Evolutionary conservation across 805 yeast species (phyloP), one percentile per base, ranked within the genome.

Genomic region (Suhomyces sp.): DNA sequence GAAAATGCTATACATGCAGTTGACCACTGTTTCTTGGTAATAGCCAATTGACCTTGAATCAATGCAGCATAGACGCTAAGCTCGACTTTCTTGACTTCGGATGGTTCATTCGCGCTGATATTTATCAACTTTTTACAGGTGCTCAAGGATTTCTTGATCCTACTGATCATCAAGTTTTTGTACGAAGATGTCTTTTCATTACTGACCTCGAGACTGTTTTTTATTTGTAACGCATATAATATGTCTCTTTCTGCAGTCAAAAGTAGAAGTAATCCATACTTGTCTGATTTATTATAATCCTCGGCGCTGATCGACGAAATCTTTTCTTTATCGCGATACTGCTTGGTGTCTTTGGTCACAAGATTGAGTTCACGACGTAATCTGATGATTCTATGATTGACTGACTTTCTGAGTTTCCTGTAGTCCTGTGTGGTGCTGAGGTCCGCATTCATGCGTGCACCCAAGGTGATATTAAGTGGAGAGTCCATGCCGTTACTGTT

Each of bases 241-340:
- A 84, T 72, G 58, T 89, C 88, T 63, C 97, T 80, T 67, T 94
- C 98, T 1, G 87, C 84, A n/a, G 79, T 78, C 52, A 83, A 73
- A 21, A 91, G 71, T n/a, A 83, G 66, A 22, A 90, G 68, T 39
- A 77, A 73, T 31, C 85, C 93, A 62, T 71, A 82, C 54, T 78
- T 71, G 10, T 67, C 65, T 59, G 88, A 82, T 19, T 65, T 55
- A 4, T 69, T 76, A 56, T 85, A 85, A 51, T 82, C 79, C 6
- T 75, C 83, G 0, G 69, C 51, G 1, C 76, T 60, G 24, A 87
- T 75, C 27, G 70, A 67, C 33, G 80, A 67, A 4, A 75, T 75
- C 57, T 79, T 73, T 52, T 77, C 79, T 53, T 80, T 79, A 15
- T 71, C 64, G 31, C 71, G 62, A 66, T 85, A 87, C 60, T 82